Conservation (phyloP, 352 stramenopile genomes). For the Globisporangium okanoganense region DNA sequence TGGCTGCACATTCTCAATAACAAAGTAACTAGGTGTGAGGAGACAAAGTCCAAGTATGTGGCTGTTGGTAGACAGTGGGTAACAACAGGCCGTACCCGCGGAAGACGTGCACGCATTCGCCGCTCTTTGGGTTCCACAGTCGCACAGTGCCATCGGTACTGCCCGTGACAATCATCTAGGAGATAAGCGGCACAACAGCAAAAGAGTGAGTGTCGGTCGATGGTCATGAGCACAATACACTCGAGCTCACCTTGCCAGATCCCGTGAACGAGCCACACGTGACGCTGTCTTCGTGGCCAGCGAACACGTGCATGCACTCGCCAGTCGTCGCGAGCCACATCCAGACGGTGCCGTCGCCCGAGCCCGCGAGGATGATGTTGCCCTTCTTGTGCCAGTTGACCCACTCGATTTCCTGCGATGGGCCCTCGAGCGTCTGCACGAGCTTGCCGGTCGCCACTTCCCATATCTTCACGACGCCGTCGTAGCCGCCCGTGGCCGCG, state of each 20-base stretch:
- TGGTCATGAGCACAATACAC: neutral
- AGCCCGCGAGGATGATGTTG: constrained; percentile 87
- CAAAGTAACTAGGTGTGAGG: no score
- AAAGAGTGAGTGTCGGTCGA: neutral
- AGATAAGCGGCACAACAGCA: neutral
- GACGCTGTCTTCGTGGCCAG: constrained; percentile 94
- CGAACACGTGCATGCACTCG: constrained; percentile 97
- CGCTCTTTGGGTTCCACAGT: constrained; percentile 95
- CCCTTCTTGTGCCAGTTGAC: constrained; percentile 90
- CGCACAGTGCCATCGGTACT: constrained; percentile 93
- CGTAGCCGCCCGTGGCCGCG: constrained; percentile 81
- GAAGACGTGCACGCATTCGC: constrained; percentile 90
- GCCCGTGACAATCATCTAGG: constrained; percentile 90
- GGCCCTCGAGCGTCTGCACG: constrained; percentile 81
- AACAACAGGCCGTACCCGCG: constrained; percentile 18
- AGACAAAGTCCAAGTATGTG: no score
- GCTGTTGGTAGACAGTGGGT: no score
- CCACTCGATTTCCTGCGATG: constrained; percentile 90
- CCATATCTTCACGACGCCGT: constrained; percentile 88
- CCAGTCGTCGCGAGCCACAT: constrained; percentile 94
- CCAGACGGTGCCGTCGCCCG: constrained; percentile 87
- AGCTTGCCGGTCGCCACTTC: constrained; percentile 78
- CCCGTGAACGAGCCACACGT: constrained; percentile 93
- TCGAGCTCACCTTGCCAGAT: constrained; percentile 86
- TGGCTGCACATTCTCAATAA: constrained; percentile 27